These are phyloP conservation scores for Eimeria necatrix DNA, from an alignment of 169 alveolate genomes.

Conservation along the genomic window DNA sequence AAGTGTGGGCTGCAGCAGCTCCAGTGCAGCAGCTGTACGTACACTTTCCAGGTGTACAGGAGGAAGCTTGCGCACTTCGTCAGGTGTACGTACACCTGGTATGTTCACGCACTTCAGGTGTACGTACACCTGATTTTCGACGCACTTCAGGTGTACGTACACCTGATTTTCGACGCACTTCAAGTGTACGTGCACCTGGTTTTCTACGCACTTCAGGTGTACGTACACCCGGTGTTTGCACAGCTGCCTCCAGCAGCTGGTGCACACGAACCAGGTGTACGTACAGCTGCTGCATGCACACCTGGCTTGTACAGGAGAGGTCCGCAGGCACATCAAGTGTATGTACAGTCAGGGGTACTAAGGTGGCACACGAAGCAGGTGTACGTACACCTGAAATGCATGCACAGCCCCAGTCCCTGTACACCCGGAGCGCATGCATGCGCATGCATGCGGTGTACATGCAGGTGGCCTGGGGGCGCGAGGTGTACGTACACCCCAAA, in stretches of 20 bases:
- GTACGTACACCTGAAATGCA: conserved; percentile 11
- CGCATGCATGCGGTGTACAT: neutral
- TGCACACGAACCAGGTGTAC: neutral
- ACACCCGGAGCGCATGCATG: neutral
- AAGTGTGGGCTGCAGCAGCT: too few relatives aligned
- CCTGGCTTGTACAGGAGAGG: neutral
- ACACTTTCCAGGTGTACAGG: too few relatives aligned
- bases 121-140: too few relatives aligned
- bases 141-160: too few relatives aligned
- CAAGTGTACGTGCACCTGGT: too few relatives aligned
- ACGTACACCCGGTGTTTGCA: neutral
- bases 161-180: too few relatives aligned
- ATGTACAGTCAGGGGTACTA: neutral
- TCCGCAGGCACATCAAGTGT: neutral
- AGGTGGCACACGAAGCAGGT: neutral
- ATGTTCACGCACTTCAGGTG: too few relatives aligned
- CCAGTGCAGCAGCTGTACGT: too few relatives aligned
- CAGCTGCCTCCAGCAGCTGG: neutral
- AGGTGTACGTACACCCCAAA: conserved; percentile 2
- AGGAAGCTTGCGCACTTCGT: too few relatives aligned
- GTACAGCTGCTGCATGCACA: neutral
- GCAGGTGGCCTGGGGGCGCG: neutral
- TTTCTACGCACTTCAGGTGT: too few relatives aligned
- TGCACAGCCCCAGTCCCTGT: neutral
- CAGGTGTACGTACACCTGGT: too few relatives aligned